These are phyloP conservation scores for Leishmania gerbilli DNA, from an alignment of 208 protist species.

Conservation along the genomic window DNA sequence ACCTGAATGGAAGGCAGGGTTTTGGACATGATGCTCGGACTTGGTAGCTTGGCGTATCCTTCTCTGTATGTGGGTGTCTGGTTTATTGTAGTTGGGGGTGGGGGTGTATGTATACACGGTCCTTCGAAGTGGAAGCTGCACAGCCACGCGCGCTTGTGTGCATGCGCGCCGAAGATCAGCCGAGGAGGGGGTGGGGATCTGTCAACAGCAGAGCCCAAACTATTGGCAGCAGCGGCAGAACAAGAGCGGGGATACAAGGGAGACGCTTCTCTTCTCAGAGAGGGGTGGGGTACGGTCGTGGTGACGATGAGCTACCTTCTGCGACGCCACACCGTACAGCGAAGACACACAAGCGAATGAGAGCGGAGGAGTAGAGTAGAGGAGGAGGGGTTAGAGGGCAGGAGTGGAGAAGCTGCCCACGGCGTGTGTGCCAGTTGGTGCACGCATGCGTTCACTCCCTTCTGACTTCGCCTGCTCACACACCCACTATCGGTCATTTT, in stretches of 20 bases:
- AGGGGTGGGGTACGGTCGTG: neutral
- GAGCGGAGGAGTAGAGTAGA: neutral
- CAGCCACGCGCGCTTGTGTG: neutral
- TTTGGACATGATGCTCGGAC: constrained; percentile 41
- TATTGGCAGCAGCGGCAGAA: neutral
- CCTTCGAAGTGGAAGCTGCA: neutral
- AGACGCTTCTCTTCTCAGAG: neutral
- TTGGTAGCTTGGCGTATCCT: neutral
- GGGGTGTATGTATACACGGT: neutral
- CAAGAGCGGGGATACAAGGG: neutral
- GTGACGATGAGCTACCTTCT: neutral
- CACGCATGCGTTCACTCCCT: neutral
- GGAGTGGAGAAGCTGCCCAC: neutral
- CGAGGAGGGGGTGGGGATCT: neutral
- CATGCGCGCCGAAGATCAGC: neutral
- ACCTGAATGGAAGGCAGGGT: constrained; percentile 41
- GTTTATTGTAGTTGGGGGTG: no score
- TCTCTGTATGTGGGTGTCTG: neutral
- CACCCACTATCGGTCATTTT: neutral
- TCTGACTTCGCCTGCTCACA: neutral
- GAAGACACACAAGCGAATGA: neutral
- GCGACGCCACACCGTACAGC: neutral
- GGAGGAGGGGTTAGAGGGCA: neutral
- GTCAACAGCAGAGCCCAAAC: neutral
- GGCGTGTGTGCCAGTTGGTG: neutral